phyloP scores from a whole-genome alignment of 495 filamentous ascomycete genomes.

The Daldinia loculata region DNA sequence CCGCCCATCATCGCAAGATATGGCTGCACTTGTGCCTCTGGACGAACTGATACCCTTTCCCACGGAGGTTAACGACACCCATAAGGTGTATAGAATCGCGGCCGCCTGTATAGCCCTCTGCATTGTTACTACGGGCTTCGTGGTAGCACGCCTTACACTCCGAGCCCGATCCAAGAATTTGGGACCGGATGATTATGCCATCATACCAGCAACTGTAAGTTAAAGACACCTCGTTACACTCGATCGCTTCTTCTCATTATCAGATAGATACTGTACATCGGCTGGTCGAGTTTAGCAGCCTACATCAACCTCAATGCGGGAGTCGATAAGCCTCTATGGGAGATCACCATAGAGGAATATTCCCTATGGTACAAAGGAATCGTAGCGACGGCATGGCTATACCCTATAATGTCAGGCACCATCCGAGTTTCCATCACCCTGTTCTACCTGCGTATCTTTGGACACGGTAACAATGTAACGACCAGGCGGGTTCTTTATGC shows the following conservation, averaged over 20 bases:
- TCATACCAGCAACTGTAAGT: slow-evolving; percentile 21
- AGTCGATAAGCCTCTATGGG: slow-evolving; percentile 44
- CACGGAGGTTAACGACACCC: background rate
- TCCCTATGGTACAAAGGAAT: slow-evolving; percentile 41
- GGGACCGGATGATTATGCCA: slow-evolving; percentile 27
- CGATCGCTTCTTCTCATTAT: background rate
- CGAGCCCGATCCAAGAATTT: slow-evolving; percentile 4
- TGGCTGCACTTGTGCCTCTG: background rate
- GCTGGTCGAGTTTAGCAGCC: slow-evolving; percentile 32
- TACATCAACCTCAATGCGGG: slow-evolving; percentile 41
- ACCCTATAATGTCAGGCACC: slow-evolving; percentile 25
- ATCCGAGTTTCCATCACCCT: slow-evolving; percentile 41
- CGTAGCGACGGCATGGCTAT: slow-evolving; percentile 30
- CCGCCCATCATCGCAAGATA: background rate
- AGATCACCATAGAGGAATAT: slow-evolving; percentile 41
- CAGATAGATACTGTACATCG: slow-evolving; percentile 38
- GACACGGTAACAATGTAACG: background rate
- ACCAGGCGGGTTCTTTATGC: slow-evolving; percentile 14
- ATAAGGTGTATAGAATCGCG: slow-evolving; percentile 7
- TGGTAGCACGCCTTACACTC: background rate
- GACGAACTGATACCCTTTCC: slow-evolving; percentile 8
- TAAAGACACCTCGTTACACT: background rate
- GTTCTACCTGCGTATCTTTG: slow-evolving; percentile 39
- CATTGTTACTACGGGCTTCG: background rate
- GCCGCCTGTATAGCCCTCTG: slow-evolving; percentile 7